Percentiles rank a stretch among this genome's conserved stretches.
Conservation (phyloP, 495 filamentous ascomycete genomes). For the Bathelium albidoporum region DNA sequence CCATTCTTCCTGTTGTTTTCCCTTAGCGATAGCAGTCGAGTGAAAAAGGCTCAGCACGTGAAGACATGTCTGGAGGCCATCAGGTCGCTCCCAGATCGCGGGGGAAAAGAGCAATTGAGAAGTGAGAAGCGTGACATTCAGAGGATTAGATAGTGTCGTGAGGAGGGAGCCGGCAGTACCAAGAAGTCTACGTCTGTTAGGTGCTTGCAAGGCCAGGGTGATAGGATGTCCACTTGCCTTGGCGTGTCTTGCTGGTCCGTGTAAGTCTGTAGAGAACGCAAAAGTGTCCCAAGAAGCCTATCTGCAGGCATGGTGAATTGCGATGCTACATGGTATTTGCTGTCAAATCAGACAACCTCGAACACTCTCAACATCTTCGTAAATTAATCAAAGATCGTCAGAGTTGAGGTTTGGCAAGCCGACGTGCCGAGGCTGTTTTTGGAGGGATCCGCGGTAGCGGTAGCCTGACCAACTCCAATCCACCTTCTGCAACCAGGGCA, state of each 20-base stretch:
- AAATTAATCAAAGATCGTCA: too few species aligned
- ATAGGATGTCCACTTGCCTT: slow-evolving; percentile 29
- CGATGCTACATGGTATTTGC: too few species aligned
- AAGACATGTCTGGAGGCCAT: slow-evolving; percentile 61
- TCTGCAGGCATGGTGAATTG: slow-evolving; percentile 35
- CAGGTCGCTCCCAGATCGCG: slow-evolving; percentile 69
- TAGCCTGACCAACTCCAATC: too few species aligned
- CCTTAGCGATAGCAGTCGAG: slow-evolving; percentile 45
- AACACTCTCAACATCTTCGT: too few species aligned
- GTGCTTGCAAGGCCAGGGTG: not conserved
- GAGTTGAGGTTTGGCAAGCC: too few species aligned
- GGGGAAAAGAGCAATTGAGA: slow-evolving; percentile 81
- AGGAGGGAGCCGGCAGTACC: slow-evolving; percentile 73
- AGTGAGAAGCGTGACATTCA: slow-evolving; percentile 81
- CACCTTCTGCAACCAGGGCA: too few species aligned
- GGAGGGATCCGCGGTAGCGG: too few species aligned
- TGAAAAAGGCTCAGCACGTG: slow-evolving; percentile 82
- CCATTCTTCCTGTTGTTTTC: not conserved
- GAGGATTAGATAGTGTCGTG: slow-evolving; percentile 72
- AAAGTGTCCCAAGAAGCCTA: slow-evolving; percentile 29
- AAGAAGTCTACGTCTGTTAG: slow-evolving; percentile 50
- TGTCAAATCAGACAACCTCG: too few species aligned
- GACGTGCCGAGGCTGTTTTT: too few species aligned
- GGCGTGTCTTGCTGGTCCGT: slow-evolving; percentile 36
- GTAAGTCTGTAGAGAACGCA: slow-evolving; percentile 33